A percentile compares a stretch with the other conserved stretches of the same genome.
phyloP scores from a whole-genome alignment of 2,329 filamentous ascomycete species.

The Colletotrichum lupini region DNA sequence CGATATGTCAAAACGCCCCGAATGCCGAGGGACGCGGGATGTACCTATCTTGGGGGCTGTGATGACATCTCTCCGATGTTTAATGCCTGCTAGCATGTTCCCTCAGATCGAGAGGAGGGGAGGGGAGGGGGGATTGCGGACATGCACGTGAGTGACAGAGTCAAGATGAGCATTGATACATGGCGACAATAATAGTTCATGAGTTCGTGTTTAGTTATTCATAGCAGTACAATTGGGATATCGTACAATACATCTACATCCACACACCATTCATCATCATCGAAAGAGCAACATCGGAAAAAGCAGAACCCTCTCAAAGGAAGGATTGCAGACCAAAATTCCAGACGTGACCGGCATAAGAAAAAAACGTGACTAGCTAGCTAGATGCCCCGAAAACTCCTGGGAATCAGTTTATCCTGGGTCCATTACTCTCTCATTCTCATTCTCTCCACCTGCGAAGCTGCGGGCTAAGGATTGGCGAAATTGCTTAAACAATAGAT shows the following conservation, averaged over 20 bases:
- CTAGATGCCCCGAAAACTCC: neutral
- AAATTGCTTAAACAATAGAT: neutral
- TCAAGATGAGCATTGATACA: too few relatives aligned
- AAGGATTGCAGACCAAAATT: neutral
- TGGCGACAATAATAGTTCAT: neutral
- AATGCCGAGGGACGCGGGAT: too few relatives aligned
- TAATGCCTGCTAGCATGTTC: too few relatives aligned
- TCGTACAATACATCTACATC: neutral
- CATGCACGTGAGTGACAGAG: too few relatives aligned
- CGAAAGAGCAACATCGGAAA: neutral
- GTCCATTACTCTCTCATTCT: neutral
- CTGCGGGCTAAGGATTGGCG: neutral
- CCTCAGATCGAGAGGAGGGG: too few relatives aligned
- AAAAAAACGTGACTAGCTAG: neutral
- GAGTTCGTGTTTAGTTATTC: neutral
- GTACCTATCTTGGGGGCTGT: too few relatives aligned
- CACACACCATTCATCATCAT: neutral
- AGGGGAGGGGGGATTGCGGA: too few relatives aligned
- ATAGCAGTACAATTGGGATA: slow-evolving; percentile 4
- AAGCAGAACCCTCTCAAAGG: too few relatives aligned
- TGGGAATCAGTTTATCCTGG: neutral
- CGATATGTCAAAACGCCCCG: too few relatives aligned
- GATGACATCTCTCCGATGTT: too few relatives aligned
- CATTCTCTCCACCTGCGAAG: neutral
- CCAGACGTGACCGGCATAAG: neutral